Conservation (phyloP, 306 rosid species). For the Sindora glabra region DNA sequence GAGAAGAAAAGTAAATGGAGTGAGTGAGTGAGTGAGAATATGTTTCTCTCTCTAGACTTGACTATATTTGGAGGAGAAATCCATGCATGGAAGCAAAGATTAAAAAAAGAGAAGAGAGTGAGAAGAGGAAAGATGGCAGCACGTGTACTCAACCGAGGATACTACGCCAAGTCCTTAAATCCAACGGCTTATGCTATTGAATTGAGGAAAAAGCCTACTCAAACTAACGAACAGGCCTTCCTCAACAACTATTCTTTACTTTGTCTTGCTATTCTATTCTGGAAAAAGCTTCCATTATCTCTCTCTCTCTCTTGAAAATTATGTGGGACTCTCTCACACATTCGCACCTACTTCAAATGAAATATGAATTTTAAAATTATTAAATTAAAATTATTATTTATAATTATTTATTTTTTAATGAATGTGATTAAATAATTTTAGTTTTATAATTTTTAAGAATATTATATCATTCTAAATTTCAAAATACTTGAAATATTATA, state of each 20-base stretch:
- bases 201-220: slow-evolving; percentile 26
- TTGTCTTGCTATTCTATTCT: slow-evolving; percentile 67
- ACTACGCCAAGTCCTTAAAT: slow-evolving; percentile 49
- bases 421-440: no score
- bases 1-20: slow-evolving; percentile 17
- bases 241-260: slow-evolving; percentile 69
- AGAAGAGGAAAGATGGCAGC: slow-evolving; percentile 37
- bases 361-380: no score
- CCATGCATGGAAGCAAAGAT: slow-evolving; percentile 94
- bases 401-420: no score
- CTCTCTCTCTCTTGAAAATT: slow-evolving; percentile 8
- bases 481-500: no score
- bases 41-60: slow-evolving; percentile 31
- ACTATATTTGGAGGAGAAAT: slow-evolving; percentile 83
- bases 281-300: slow-evolving; percentile 5
- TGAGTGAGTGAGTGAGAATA: slow-evolving; percentile 44
- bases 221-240: slow-evolving; percentile 56
- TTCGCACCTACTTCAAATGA: slow-evolving; percentile 28
- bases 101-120: slow-evolving; percentile 22
- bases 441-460: no score
- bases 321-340: slow-evolving; percentile 16
- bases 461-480: no score
- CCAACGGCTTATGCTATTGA: slow-evolving; percentile 40
- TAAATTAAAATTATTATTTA: no score
- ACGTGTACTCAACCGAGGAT: slow-evolving; percentile 84